Evolutionary conservation across 306 rosid species (phyloP).

Genomic region (Astragalus membranaceus): DNA sequence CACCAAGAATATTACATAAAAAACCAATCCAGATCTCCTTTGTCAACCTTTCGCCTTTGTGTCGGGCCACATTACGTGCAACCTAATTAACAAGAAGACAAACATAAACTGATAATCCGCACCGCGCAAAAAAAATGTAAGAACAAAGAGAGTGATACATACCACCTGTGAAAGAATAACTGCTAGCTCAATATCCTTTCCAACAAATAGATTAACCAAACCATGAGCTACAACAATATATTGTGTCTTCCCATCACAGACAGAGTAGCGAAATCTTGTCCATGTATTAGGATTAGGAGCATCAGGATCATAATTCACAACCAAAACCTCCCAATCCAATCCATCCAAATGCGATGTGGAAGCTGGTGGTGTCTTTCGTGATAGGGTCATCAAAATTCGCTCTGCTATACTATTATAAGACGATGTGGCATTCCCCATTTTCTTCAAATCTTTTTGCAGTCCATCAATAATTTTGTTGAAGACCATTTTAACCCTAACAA

Average conservation of each 20-base stretch:
- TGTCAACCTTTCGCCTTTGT: too few relatives aligned
- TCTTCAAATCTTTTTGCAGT: not conserved
- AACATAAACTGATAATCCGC: too few relatives aligned
- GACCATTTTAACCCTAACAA: not conserved
- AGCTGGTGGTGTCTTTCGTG: constrained; percentile 20
- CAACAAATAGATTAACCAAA: constrained; percentile 27
- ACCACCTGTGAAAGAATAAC: constrained; percentile 38
- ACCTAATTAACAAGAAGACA: too few relatives aligned
- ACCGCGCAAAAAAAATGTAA: too few relatives aligned
- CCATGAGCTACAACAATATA: constrained; percentile 53
- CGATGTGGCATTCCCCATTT: not conserved
- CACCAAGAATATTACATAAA: too few relatives aligned
- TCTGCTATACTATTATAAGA: too few relatives aligned
- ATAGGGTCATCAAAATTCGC: constrained; percentile 3
- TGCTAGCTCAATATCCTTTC: constrained; percentile 59
- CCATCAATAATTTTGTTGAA: not conserved
- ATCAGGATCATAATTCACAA: constrained; percentile 45
- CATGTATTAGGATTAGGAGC: too few relatives aligned
- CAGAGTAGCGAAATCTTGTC: constrained; percentile 44
- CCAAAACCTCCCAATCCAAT: constrained; percentile 78
- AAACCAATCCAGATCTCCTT: too few relatives aligned
- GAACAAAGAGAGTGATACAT: too few relatives aligned
- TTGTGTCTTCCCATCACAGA: constrained; percentile 48
- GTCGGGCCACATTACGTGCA: too few relatives aligned
- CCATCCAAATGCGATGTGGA: constrained; percentile 72